Evolutionary conservation across 2,329 filamentous ascomycete genomes (phyloP).

Genomic region (Ceratocystis variospora): DNA sequence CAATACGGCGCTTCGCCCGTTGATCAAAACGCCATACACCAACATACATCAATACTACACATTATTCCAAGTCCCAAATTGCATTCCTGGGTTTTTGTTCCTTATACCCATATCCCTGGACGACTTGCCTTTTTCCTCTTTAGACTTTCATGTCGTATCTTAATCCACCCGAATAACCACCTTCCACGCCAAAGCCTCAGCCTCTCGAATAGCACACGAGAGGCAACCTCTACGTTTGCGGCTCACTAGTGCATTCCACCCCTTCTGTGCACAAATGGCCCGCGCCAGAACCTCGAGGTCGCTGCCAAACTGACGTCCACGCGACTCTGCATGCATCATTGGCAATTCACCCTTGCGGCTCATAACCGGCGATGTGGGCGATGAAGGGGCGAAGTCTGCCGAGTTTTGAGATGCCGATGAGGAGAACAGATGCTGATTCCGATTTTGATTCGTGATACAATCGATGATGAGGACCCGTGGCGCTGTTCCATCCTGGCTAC

Average conservation of each 20-base stretch:
- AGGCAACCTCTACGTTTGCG: constrained; percentile 54
- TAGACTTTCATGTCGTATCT: neutral
- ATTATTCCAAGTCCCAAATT: neutral
- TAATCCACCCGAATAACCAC: constrained; percentile 48
- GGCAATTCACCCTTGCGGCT: constrained; percentile 26
- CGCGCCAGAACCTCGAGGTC: constrained; percentile 58
- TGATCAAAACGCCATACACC: neutral
- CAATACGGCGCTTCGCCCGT: neutral
- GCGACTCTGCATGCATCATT: constrained; percentile 42
- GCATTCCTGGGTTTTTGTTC: neutral
- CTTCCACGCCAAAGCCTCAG: constrained; percentile 53
- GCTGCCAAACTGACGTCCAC: constrained; percentile 45
- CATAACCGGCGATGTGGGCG: constrained; percentile 20
- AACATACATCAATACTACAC: neutral
- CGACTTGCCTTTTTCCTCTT: neutral
- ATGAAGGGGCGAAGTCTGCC: constrained; percentile 21
- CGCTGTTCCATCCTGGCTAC: constrained; percentile 23
- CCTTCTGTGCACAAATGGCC: constrained; percentile 59
- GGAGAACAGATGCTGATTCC: constrained; percentile 28
- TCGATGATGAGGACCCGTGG: constrained; percentile 46
- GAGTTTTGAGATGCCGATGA: neutral
- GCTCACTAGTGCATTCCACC: constrained; percentile 60
- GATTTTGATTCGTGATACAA: constrained; percentile 41
- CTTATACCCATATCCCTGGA: neutral
- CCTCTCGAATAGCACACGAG: constrained; percentile 61